Evolutionary conservation across 805 yeast species (phyloP).

Genomic region (Candida sithepensis): DNA sequence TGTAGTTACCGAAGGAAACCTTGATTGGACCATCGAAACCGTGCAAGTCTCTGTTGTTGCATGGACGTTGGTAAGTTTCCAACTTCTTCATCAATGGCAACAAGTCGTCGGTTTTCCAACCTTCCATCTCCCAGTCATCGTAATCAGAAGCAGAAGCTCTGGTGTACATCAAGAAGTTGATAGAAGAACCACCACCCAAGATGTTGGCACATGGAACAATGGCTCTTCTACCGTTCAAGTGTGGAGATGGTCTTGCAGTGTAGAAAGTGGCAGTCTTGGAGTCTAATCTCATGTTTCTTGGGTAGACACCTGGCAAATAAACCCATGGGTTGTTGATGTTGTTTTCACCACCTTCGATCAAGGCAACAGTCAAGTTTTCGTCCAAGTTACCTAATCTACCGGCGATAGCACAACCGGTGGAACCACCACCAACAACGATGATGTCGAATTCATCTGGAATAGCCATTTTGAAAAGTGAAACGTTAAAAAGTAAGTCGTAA

Average conservation of each 20-base stretch:
- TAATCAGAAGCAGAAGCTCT: constrained; percentile 31
- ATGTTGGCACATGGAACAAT: constrained; percentile 30
- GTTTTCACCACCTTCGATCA: constrained; percentile 30
- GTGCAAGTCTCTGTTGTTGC: constrained; percentile 29
- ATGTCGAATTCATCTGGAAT: constrained; percentile 29
- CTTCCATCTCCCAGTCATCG: constrained; percentile 29
- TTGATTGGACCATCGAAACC: constrained; percentile 31
- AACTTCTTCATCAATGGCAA: constrained; percentile 27
- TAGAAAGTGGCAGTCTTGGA: constrained; percentile 30
- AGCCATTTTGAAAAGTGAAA: constrained; percentile 17
- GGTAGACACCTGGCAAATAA: constrained; percentile 28
- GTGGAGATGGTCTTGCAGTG: constrained; percentile 25
- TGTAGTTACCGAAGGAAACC: constrained; percentile 30
- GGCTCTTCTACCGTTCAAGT: constrained; percentile 28
- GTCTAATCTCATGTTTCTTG: constrained; percentile 30
- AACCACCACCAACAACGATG: constrained; percentile 29
- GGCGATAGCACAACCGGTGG: constrained; percentile 27
- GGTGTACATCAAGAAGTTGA: constrained; percentile 30
- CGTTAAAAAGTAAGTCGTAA: not conserved
- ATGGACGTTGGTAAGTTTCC: constrained; percentile 29
- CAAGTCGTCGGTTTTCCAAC: constrained; percentile 28
- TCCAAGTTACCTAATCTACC: constrained; percentile 29
- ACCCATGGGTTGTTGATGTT: constrained; percentile 31
- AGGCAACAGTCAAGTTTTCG: constrained; percentile 21
- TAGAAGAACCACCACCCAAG: constrained; percentile 30